Evolutionary conservation across 2,329 filamentous ascomycete genomes (phyloP), one percentile per base, ranked within the genome.

Genomic region (Aspergillus arachidicola): DNA sequence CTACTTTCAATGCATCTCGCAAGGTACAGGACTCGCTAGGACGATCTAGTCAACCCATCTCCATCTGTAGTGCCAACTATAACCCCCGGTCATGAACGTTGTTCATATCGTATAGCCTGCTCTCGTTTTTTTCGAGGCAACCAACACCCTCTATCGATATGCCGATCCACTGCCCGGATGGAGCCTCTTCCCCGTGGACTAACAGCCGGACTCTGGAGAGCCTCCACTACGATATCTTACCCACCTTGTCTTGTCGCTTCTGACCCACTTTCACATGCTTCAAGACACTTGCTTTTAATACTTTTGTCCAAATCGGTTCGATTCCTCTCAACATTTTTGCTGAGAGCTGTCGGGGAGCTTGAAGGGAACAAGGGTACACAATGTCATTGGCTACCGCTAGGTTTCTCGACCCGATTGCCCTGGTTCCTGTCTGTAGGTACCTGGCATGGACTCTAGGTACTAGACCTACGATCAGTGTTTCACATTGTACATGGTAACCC

Each of bases 211-310:
- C 28, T 26, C 48, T 32, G 50, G 50, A 53, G 50, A 53, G 14
- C 26, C 51, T 55, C 51, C 51, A 55, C 51, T 21, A 6, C 34
- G 34, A 36, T 36, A 36, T 36, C 34, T 36, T 36, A 36, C 34
- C 34, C 30, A 10, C 50, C 21, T n/a, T 30, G 16, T 51, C 48
- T 51, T 51, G 16, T 23, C 48, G 48, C 1, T n/a, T 30, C 19
- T 54, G 51, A 38, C 51, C 51, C 51, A 55, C 51, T 55, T 36
- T 55, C 51, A 55, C 51, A 55, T 55, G 51, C 32, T 7, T 54
- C n/a, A n/a, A 50, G 46, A 11, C 23, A 1, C 11, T 54, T 14
- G 19, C n/a, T 36, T 32, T 16, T 26, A 23, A 38, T 23, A 26
- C 51, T 55, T 14, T 28, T 36, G 21, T 55, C 51, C 51, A 55